Percentiles rank a stretch among this genome's conserved stretches.
These are phyloP conservation scores for Fusarium incarnatum DNA, from an alignment of 2,329 filamentous ascomycete species.

Conservation along the genomic window DNA sequence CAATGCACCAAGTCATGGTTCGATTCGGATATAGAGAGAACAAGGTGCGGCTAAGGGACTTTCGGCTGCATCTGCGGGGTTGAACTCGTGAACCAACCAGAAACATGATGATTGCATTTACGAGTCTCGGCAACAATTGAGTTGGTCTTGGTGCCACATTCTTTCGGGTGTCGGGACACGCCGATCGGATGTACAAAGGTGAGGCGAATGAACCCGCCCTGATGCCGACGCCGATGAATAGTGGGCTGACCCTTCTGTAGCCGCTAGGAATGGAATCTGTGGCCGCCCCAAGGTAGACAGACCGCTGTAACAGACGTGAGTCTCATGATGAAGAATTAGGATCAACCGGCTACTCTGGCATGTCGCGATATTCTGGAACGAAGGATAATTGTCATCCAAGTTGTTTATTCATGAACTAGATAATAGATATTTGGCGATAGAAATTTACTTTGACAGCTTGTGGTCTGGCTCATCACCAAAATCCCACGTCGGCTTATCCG, in stretches of 20 bases:
- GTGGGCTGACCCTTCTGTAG: not conserved
- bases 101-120: constrained; percentile 26
- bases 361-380: rapidly evolving
- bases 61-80: constrained; percentile 32
- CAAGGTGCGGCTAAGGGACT: constrained; percentile 28
- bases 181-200: constrained; percentile 16
- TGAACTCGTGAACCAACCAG: constrained; percentile 3
- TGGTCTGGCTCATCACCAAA: constrained; percentile 46
- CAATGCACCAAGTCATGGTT: constrained; percentile 27
- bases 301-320: not conserved
- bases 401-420: not conserved
- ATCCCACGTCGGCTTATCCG: constrained; percentile 68
- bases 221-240: constrained; percentile 19
- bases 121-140: constrained; percentile 15
- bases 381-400: not conserved
- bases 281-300: not conserved
- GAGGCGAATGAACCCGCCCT: constrained; percentile 13
- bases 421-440: rapidly evolving
- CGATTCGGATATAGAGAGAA: constrained; percentile 23
- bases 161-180: constrained; percentile 29
- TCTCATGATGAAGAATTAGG: not conserved
- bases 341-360: not conserved
- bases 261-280: not conserved
- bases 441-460: constrained; percentile 13
- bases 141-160: not conserved